Base-by-base conservation (phyloP, 768 basidiomycete genomes). In the Calocybe gangraenosa region DNA sequence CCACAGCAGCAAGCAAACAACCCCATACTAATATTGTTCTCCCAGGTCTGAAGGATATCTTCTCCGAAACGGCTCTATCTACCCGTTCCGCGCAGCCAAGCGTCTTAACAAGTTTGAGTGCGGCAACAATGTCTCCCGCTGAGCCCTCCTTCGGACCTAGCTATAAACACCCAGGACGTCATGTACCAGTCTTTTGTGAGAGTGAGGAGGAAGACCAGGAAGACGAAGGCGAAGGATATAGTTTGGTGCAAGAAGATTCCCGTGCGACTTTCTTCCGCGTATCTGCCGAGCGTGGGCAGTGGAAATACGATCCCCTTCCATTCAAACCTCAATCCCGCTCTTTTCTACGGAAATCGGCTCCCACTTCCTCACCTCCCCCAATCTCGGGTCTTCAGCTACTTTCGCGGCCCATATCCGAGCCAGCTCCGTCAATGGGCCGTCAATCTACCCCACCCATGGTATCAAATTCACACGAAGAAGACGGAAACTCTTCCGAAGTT, bases 201-300 rank as follows among this genome's bases (percentile, higher is more conserved):
- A 66, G 61, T 40, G 69, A 66, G 30, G 61, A 63, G 22, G 65
- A 65, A 15, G 64, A 62, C 9, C 60, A 57, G 10, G 59, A 53
- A 5, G 51, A 62, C 5, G 61, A 62, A 7, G 51, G 54, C 25
- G 52, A 46, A 1, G 59, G 45, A 4, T 63, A 51, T 43, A 58
- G 55, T 40, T 65, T 66, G 39, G 50, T 57, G n/a, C 49, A 58
- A 31, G 55, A 50, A 23, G 60, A 58, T 38, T 48, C 63, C 36
- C 76, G 73, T 40, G 66, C 70, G 47, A 79, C 78, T 2, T 80
- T 70, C 53, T 81, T 80, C 52, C 65, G 68, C 37, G 68, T 70
- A 9, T 82, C 80, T 32, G 71, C 76, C 7, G 80, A 82, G 53
- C 78, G 80, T 42, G 79, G 79, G 7, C 70, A 70, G 44, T 81